These are phyloP conservation scores for Fistulifera pelliculosa DNA, from an alignment of 108 stramenopile genomes.

Conservation along the genomic window DNA sequence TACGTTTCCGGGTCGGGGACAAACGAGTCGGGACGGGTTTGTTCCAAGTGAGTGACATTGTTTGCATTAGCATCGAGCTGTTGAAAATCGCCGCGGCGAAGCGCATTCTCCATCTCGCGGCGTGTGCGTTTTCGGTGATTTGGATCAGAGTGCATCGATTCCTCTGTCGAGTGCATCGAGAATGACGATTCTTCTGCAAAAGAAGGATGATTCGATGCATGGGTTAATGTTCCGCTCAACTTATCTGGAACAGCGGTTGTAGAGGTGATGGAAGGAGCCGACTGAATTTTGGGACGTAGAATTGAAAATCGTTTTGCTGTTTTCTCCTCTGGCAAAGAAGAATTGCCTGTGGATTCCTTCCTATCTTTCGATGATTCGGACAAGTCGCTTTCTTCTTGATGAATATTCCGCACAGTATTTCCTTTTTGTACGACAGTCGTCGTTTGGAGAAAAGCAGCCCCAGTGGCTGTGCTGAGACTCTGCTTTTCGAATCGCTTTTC, in stretches of 20 bases:
- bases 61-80: slow-evolving; percentile 12
- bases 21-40: slow-evolving; percentile 1
- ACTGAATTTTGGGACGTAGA: too few species aligned
- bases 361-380: too few species aligned
- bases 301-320: slow-evolving; percentile 3
- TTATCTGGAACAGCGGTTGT: too few species aligned
- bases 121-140: slow-evolving; percentile 8
- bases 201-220: too few species aligned
- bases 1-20: not conserved
- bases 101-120: slow-evolving; percentile 33
- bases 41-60: slow-evolving; percentile 6
- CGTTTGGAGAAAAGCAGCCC: not conserved
- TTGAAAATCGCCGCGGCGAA: slow-evolving; percentile 26
- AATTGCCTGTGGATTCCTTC: too few species aligned
- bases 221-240: too few species aligned
- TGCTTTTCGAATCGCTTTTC: not conserved
- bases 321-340: too few species aligned
- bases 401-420: too few species aligned
- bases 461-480: not conserved
- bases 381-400: slow-evolving; percentile 1
- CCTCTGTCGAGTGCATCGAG: not conserved
- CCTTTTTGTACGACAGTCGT: too few species aligned
- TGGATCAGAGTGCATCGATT: not conserved
- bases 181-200: too few species aligned
- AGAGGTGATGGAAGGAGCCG: too few species aligned